phyloP scores from a whole-genome alignment of 768 basidiomycete species.

The Dentipellis sp. region DNA sequence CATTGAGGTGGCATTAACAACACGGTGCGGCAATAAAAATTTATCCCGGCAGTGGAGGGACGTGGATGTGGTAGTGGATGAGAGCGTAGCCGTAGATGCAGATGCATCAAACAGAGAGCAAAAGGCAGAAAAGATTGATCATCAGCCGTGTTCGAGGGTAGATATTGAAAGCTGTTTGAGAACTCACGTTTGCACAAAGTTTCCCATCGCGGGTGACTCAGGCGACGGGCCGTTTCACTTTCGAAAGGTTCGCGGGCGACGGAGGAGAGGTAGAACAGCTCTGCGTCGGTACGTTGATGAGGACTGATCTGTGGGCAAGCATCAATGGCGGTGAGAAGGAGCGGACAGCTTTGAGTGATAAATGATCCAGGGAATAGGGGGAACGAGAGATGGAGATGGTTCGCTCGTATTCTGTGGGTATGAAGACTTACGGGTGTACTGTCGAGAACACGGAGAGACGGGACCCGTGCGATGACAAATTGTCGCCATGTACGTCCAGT shows the following conservation, averaged over 20 bases:
- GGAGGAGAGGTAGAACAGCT: conserved; percentile 73
- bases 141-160: too few relatives aligned
- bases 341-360: too few relatives aligned
- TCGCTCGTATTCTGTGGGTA: background rate
- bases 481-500: conserved; percentile 39
- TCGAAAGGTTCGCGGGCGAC: conserved; percentile 38
- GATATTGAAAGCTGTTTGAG: background rate
- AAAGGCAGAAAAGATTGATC: too few relatives aligned
- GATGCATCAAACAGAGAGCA: too few relatives aligned
- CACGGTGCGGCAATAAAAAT: too few relatives aligned
- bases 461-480: conserved; percentile 57
- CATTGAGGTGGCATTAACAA: too few relatives aligned
- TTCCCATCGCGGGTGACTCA: conserved; percentile 57
- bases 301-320: conserved; percentile 42
- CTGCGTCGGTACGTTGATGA: conserved; percentile 70
- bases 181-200: conserved; percentile 53
- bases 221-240: conserved; percentile 33
- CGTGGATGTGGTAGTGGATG: too few relatives aligned
- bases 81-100: too few relatives aligned
- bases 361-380: background rate
- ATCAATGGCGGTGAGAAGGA: background rate
- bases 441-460: conserved; percentile 54
- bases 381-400: background rate
- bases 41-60: too few relatives aligned
- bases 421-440: conserved; percentile 43